Evolutionary conservation across 257 asterid species (phyloP), one percentile per base, ranked within the genome.

Genomic region (Leonotis leonurus): DNA sequence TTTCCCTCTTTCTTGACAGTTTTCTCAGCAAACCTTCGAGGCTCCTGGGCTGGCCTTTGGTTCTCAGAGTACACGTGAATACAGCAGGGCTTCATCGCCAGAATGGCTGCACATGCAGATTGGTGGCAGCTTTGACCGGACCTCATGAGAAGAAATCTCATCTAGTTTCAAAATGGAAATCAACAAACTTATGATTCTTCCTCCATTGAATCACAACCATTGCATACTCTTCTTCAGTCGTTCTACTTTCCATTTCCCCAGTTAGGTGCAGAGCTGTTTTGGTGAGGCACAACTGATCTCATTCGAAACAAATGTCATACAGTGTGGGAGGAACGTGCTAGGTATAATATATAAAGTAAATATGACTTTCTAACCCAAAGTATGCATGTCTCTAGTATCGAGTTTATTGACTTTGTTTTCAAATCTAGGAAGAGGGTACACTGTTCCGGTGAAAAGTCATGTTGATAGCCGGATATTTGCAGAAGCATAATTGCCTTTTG

Each of bases 101-200:
- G 98, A 85, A 46, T 90, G 97, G 97, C 80, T 85, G 49, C 96
- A 87, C 53, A 90, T 90, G 97, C 97, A 90, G 79, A 80, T 83
- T 61, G 97, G 97, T 6, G 78, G 95, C 18, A 84, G 93, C 57
- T 87, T 87, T 56, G 93, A 85, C 64, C 70, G 87, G 71, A 56
- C 84, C 48, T 68, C 88, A 11, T 90, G 70, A 77, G 40, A 53
- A 5, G 35, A 49, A 29, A 48, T 20, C 40, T 3, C 32, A 33
- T 29, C 30, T 30, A 16, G 3, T 4, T 3, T 11, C 8, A 43
- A 43, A 5, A 43, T 16, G 6, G 22, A n/a, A 43, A 43, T 16
- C 22, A 11, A 39, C 51, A 46, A 65, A 66, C 51, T 65, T 37
- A 24, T 40, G 71, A 40, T 33, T 53, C 64, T 39, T 43, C 75